A percentile compares a stretch with the other conserved stretches of the same genome.
Conservation (phyloP, 441 rosid genomes). For the Mallotus repandus region DNA sequence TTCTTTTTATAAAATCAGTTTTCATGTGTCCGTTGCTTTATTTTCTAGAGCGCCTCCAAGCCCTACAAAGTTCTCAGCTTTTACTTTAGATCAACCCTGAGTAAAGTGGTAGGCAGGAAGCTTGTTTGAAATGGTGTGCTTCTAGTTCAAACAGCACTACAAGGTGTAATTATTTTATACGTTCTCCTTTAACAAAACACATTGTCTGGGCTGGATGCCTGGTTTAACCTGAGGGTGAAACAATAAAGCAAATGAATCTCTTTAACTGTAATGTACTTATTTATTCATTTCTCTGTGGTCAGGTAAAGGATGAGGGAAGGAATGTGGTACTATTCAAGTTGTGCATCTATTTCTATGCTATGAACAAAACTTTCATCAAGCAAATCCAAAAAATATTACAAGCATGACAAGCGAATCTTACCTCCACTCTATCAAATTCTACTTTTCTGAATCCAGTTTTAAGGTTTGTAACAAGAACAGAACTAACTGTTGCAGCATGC, state of each 20-base stretch:
- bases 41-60: background rate
- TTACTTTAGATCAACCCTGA: background rate
- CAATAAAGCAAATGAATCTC: background rate
- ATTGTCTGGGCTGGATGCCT: background rate
- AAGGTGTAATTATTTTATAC: background rate
- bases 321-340: background rate
- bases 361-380: background rate
- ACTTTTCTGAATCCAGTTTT: conserved; percentile 70
- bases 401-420: conserved; percentile 26
- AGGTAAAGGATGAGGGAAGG: background rate
- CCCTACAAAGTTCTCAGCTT: background rate
- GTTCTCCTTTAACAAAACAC: background rate
- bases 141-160: background rate
- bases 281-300: background rate
- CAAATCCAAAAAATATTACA: background rate
- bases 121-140: background rate
- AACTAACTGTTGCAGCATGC: conserved; percentile 78
- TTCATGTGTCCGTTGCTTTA: background rate
- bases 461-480: conserved; percentile 77
- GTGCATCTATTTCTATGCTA: background rate
- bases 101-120: background rate
- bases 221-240: background rate
- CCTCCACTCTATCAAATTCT: conserved; percentile 84
- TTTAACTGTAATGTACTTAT: background rate
- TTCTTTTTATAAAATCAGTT: background rate